Evolutionary conservation across 768 basidiomycete species (phyloP).

Genomic region (Rhizopogon vinicolor): DNA sequence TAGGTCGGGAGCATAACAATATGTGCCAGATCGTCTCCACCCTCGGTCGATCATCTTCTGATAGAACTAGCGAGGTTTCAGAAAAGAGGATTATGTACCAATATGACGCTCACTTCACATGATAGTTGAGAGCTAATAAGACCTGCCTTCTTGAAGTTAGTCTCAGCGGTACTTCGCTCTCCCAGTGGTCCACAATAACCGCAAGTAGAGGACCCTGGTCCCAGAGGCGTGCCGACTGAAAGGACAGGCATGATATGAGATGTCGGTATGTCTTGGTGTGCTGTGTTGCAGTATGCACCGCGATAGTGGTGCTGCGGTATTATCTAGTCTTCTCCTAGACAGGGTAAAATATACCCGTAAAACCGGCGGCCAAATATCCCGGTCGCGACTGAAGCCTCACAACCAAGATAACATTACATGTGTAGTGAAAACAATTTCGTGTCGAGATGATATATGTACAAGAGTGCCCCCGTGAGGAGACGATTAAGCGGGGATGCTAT

Average conservation of each 20-base stretch:
- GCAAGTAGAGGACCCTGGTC: constrained; percentile 39
- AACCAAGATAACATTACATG: neutral
- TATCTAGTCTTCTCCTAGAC: too few species aligned
- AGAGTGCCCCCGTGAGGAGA: neutral
- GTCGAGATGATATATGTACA: neutral
- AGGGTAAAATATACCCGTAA: too few species aligned
- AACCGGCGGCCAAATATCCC: too few species aligned
- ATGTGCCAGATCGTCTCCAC: constrained; percentile 80
- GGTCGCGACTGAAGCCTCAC: neutral
- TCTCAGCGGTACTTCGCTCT: constrained; percentile 31
- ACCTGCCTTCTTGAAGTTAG: constrained; percentile 45
- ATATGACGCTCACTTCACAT: constrained; percentile 37
- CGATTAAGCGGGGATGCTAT: neutral
- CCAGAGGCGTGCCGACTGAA: constrained; percentile 24
- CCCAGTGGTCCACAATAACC: constrained; percentile 67
- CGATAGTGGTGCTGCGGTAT: too few species aligned
- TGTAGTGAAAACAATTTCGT: neutral
- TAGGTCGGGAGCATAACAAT: constrained; percentile 87
- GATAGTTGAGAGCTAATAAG: constrained; percentile 48
- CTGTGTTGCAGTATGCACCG: too few species aligned
- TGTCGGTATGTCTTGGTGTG: neutral
- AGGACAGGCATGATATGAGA: constrained; percentile 17
- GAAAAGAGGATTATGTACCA: neutral
- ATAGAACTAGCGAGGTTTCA: constrained; percentile 47
- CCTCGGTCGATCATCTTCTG: constrained; percentile 82